Evolutionary conservation across 129 eudicot genomes (phyloP), one percentile per base, ranked within the genome.

Genomic region (Tagetes patula): DNA sequence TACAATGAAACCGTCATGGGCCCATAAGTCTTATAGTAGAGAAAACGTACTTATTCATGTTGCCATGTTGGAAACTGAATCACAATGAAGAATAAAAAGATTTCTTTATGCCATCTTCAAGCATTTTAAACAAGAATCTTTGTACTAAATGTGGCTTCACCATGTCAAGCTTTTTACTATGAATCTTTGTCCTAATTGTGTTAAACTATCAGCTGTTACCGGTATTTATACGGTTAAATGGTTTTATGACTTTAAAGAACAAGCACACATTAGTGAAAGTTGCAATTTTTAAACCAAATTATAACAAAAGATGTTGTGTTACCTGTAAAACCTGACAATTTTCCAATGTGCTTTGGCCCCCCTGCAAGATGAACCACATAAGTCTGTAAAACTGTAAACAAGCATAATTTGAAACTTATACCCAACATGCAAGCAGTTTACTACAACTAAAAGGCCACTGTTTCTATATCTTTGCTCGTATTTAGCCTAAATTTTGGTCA

Each of bases 291-390:
- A 36, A 31, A 58, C 42, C 48, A 20, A 4, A 32, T 41, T 27
- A 56, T 33, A 47, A 62, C 8, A 0, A 31, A 62, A 61, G 62
- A 62, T 49, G 62, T 34, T 38, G 70, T 47, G 50, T 20, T 73
- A 73, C 77, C 77, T 73, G 77, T 48, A 73, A 37, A 48, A 73
- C 77, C 70, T 73, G 77, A 62, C 77, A 73, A 47, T 73, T 73
- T 47, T 73, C 77, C 77, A 73, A 62, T 62, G 77, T 73, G 77
- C 77, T 73, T 63, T 62, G 77, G 11, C 77, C 77, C 5, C 77
- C 77, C 77, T 73, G 62, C 61, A 82, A 75, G 50, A 39, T 50
- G 3, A 52, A 70, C 37, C 48, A 58, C 72, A 40, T 38, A 37
- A 77, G 71, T 37, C 39, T 39, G 67, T 33, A 7, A 45, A 56